Evolutionary conservation across 2,329 filamentous ascomycete species (phyloP).

Genomic region (Ilyonectria sp.): DNA sequence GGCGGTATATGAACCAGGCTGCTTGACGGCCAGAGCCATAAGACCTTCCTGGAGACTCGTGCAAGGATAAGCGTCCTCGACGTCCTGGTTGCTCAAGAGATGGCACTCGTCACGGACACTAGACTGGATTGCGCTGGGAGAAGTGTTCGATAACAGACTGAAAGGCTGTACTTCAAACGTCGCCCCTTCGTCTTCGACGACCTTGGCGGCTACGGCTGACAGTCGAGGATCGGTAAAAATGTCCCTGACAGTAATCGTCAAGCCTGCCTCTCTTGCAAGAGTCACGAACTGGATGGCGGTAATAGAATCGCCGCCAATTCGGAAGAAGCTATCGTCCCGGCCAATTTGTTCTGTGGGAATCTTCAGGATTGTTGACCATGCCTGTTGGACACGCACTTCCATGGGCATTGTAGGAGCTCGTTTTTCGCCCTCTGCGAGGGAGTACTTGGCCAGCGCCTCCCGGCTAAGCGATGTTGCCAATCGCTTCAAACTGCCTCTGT

Average conservation of each 20-base stretch:
- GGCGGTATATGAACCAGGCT: slow-evolving; percentile 26
- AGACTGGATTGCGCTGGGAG: not conserved
- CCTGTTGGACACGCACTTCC: slow-evolving; percentile 35
- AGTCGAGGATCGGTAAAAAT: slow-evolving; percentile 22
- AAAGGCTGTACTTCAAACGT: not conserved
- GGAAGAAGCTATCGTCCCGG: slow-evolving; percentile 30
- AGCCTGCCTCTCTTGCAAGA: slow-evolving; percentile 2
- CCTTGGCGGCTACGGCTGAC: not conserved
- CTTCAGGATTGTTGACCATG: slow-evolving; percentile 49
- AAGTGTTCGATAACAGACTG: not conserved
- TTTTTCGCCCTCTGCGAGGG: not conserved
- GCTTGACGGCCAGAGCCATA: slow-evolving; percentile 39
- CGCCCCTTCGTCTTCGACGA: not conserved
- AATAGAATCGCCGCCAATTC: slow-evolving; percentile 34
- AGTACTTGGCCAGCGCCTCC: slow-evolving; percentile 14
- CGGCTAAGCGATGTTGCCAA: slow-evolving; percentile 19
- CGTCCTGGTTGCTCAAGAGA: not conserved
- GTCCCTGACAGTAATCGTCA: slow-evolving; percentile 26
- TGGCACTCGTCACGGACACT: slow-evolving; percentile 7
- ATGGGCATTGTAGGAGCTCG: not conserved
- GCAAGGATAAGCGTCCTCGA: slow-evolving; percentile 55
- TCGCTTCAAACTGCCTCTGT: slow-evolving; percentile 31
- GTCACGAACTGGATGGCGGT: slow-evolving; percentile 46
- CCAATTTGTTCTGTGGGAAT: slow-evolving; percentile 48
- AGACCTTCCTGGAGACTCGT: slow-evolving; percentile 55